Percentiles rank a stretch among this genome's conserved stretches.
Evolutionary conservation across 805 yeast genomes (phyloP).

Genomic region (Pichia paraexigua): DNA sequence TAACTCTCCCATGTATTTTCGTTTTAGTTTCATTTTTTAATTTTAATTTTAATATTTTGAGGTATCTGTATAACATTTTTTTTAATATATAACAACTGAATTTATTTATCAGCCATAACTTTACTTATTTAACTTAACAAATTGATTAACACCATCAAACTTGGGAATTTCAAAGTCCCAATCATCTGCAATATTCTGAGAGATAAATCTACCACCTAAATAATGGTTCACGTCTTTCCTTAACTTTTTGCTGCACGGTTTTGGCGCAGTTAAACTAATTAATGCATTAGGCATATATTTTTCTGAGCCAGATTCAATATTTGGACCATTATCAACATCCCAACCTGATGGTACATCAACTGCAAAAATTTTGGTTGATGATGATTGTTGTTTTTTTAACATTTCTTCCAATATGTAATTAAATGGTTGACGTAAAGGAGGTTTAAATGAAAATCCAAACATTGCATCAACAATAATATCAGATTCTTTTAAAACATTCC

Average conservation of each 20-base stretch:
- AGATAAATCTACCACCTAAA: slow-evolving; percentile 86
- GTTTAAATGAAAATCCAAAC: slow-evolving; percentile 90
- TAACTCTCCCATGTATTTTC: not conserved
- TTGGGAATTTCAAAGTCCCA: slow-evolving; percentile 63
- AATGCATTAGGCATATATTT: slow-evolving; percentile 51
- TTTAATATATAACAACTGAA: not conserved
- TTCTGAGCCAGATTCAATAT: slow-evolving; percentile 23
- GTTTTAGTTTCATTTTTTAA: not conserved
- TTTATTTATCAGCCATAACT: not conserved
- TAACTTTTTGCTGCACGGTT: slow-evolving; percentile 63
- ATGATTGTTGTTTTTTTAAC: slow-evolving; percentile 14
- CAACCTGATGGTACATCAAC: slow-evolving; percentile 96
- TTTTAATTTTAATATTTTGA: not conserved
- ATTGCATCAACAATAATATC: slow-evolving; percentile 67
- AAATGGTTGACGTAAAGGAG: slow-evolving; percentile 81
- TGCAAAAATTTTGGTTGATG: slow-evolving; percentile 52
- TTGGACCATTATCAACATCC: slow-evolving; percentile 89
- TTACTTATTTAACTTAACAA: slow-evolving; percentile 27
- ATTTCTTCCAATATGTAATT: slow-evolving; percentile 38
- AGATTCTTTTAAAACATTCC: slow-evolving; percentile 26
- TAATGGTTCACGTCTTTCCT: slow-evolving; percentile 46
- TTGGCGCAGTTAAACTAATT: slow-evolving; percentile 88
- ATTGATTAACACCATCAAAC: slow-evolving; percentile 52
- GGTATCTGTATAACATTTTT: not conserved
- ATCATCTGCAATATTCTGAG: slow-evolving; percentile 54